Conservation (phyloP, 208 protist genomes). For the Tetramitus jugosus region DNA sequence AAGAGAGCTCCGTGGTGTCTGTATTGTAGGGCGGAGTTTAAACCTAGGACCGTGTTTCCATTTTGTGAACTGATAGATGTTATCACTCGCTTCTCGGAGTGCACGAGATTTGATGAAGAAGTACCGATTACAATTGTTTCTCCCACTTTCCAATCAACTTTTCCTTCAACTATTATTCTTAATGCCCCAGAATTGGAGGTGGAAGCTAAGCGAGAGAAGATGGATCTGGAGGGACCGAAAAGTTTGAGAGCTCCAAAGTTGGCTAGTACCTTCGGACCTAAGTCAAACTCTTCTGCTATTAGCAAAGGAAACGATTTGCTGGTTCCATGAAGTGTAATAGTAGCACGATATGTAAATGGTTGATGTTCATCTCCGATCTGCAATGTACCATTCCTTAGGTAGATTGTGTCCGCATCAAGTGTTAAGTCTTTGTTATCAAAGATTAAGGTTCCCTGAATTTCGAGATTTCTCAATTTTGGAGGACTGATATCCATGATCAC, state of each 20-base stretch:
- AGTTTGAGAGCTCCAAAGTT: not conserved
- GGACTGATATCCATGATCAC: not conserved
- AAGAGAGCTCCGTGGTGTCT: not conserved
- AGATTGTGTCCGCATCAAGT: not conserved
- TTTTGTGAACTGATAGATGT: not conserved
- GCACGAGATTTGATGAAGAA: not conserved
- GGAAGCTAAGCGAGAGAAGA: no score
- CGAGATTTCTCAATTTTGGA: not conserved
- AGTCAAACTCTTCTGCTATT: no score
- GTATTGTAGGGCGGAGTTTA: not conserved
- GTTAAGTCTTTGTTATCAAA: not conserved
- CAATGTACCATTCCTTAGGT: not conserved
- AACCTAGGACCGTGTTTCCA: not conserved
- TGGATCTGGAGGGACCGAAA: no score
- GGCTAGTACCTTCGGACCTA: not conserved
- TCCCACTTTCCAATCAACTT: not conserved
- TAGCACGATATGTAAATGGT: no score
- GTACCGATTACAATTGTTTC: not conserved
- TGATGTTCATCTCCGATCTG: not conserved
- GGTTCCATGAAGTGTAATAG: no score
- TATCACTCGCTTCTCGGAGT: not conserved
- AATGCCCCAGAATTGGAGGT: no score
- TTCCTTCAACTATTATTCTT: no score
- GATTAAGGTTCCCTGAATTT: not conserved
- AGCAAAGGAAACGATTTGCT: no score